Base-by-base conservation (phyloP, 768 basidiomycete species). In the Pholiota molesta region DNA sequence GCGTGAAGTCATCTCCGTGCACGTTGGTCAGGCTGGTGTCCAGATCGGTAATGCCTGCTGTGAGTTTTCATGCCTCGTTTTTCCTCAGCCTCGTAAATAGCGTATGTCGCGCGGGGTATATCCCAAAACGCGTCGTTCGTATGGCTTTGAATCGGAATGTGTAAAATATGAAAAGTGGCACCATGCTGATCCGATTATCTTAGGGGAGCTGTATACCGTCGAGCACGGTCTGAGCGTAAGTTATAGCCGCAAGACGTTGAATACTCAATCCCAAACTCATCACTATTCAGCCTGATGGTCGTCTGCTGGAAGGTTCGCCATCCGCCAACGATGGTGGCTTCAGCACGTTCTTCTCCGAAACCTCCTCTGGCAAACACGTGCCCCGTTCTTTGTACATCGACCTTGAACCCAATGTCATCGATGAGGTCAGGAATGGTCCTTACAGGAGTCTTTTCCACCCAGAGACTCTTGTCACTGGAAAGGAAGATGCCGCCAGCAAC, bases 401-500 rank as follows among this genome's bases (percentile, higher is more conserved):
- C 78, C 87, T 96, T 37, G 97, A 99, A 78, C 97, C 97, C 62
- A 95, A 95, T 75, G 97, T 95, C 74, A 94, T 99, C 72, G 97
- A 99, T 73, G 95, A 97, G 78, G 95, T 99, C 71, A 89, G 93
- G 77, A 96, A 86, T 65, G 97, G 97, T 65, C 88, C 91, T 45
- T 99, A 98, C 87, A 87, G 94, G 78, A 90, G 89, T 76, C 90
- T 99, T 60, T 99, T 99, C 88, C 97, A 99, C 80, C 97, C 97
- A 11, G 97, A 99, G 86, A 96, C 97, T 62, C 87, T 99, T 76
- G 86, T 99, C 70, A 95, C 92, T 60, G 97, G 97, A 68, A 99
- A 99, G 81, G 97, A 99, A 81, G 97, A 99, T 75, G 97, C 97
- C 61, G 97, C 97, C 64, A 99, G 95, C 85, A 99, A 99, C 81